Evolutionary conservation across 805 yeast species (phyloP).

Genomic region (Saturnispora quitensis): DNA sequence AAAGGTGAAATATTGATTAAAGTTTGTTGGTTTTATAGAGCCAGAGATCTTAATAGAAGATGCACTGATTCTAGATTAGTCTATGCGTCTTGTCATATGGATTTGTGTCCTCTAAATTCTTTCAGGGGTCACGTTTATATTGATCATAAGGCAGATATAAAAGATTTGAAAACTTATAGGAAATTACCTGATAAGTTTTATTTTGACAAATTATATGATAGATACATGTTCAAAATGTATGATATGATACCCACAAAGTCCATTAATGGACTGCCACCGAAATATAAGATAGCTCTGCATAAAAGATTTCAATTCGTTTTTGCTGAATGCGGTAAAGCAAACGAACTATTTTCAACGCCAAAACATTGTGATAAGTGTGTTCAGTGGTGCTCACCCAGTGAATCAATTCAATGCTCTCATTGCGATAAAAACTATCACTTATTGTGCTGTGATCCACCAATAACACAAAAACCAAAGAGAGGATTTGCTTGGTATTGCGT

Average conservation of each 20-base stretch:
- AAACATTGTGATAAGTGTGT: conserved; percentile 65
- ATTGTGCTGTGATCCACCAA: conserved; percentile 80
- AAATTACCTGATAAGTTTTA: conserved; percentile 64
- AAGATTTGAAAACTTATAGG: conserved; percentile 46
- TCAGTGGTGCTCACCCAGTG: conserved; percentile 75
- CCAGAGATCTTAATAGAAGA: conserved; percentile 68
- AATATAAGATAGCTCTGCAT: conserved; percentile 51
- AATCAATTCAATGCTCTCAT: conserved; percentile 71
- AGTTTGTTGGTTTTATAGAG: conserved; percentile 88
- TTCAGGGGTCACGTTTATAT: conserved; percentile 72
- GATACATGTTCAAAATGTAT: conserved; percentile 76
- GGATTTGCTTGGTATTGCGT: conserved; percentile 93
- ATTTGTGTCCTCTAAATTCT: conserved; percentile 65
- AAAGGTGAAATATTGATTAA: conserved; percentile 24
- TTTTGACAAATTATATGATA: conserved; percentile 76
- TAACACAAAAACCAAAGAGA: conserved; percentile 66
- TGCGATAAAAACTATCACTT: conserved; percentile 68
- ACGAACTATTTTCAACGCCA: conserved; percentile 54
- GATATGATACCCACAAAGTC: conserved; percentile 61
- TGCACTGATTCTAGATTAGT: conserved; percentile 65
- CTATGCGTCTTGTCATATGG: conserved; percentile 81
- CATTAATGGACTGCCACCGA: conserved; percentile 48
- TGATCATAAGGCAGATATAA: conserved; percentile 57
- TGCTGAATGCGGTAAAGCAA: conserved; percentile 59
- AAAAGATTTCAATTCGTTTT: conserved; percentile 67